Conservation (phyloP, 768 basidiomycete species). For the Lactarius psammicola region DNA sequence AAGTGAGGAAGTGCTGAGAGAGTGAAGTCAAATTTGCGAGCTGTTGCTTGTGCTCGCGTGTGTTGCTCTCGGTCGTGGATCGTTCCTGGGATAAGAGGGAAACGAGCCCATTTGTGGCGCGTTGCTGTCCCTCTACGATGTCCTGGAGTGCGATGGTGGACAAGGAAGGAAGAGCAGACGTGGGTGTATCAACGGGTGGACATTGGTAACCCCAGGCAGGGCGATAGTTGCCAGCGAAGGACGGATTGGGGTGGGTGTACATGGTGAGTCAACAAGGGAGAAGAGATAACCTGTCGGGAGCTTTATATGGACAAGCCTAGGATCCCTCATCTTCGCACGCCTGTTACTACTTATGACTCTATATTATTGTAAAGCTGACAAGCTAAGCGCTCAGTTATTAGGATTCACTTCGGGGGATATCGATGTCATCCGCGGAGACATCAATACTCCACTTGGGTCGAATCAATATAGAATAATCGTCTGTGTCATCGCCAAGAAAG, state of each 20-base stretch:
- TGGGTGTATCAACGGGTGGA: not conserved
- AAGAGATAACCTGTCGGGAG: not conserved
- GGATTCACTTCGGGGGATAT: not conserved
- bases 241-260: constrained; percentile 8
- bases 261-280: constrained; percentile 7
- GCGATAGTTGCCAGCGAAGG: not conserved
- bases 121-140: constrained; percentile 23
- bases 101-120: constrained; percentile 11
- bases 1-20: constrained; percentile 18
- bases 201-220: not conserved
- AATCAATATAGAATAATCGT: constrained; percentile 59
- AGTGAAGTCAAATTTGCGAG: constrained; percentile 12
- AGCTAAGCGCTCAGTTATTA: constrained; percentile 9
- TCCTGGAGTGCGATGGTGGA: constrained; percentile 20
- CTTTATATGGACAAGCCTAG: constrained; percentile 17
- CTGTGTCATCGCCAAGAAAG: constrained; percentile 60
- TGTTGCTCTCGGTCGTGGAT: not conserved
- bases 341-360: too few relatives aligned
- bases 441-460: constrained; percentile 80
- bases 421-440: constrained; percentile 2
- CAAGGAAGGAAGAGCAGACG: not conserved
- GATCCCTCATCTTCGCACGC: constrained; percentile 6
- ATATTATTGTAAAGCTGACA: too few relatives aligned
- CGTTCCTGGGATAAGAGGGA: constrained; percentile 20
- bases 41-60: constrained; percentile 22